Conservation (phyloP, 257 asterid species). For the Primulina eburnea region DNA sequence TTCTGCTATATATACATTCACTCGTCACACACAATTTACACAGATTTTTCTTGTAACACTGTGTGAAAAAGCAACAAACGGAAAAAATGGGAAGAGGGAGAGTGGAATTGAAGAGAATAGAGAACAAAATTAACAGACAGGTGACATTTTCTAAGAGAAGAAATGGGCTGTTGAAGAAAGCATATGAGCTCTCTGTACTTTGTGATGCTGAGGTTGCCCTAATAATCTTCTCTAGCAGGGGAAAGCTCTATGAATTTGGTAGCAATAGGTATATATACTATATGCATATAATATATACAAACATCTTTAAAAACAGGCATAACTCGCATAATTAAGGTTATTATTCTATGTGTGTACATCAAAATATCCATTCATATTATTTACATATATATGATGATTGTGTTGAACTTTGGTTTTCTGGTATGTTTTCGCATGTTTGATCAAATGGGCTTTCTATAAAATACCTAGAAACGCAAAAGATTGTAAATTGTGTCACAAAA, state of each 20-base stretch:
- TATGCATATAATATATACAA: background rate
- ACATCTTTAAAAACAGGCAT: background rate
- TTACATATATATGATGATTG: constrained; percentile 4
- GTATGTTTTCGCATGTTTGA: constrained; percentile 7
- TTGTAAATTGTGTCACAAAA: background rate
- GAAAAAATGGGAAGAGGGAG: constrained; percentile 86
- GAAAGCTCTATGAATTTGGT: constrained; percentile 89
- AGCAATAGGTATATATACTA: constrained; percentile 48
- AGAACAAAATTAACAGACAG: constrained; percentile 93
- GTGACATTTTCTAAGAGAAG: constrained; percentile 93
- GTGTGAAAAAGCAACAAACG: background rate
- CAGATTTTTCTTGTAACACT: constrained; percentile 7
- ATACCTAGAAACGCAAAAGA: background rate
- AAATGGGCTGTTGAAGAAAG: constrained; percentile 92
- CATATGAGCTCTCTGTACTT: constrained; percentile 88
- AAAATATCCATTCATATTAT: background rate
- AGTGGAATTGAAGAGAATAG: constrained; percentile 91
- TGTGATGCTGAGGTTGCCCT: constrained; percentile 99
- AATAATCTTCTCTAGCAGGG: constrained; percentile 90
- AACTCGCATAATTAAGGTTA: background rate
- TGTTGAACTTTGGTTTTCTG: constrained; percentile 7
- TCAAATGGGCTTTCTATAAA: constrained; percentile 21
- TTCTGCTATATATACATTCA: constrained; percentile 5
- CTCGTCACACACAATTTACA: constrained; percentile 5
- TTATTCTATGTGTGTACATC: background rate